Conservation (phyloP, 495 filamentous ascomycete genomes). For the Aspergillus indologenus region DNA sequence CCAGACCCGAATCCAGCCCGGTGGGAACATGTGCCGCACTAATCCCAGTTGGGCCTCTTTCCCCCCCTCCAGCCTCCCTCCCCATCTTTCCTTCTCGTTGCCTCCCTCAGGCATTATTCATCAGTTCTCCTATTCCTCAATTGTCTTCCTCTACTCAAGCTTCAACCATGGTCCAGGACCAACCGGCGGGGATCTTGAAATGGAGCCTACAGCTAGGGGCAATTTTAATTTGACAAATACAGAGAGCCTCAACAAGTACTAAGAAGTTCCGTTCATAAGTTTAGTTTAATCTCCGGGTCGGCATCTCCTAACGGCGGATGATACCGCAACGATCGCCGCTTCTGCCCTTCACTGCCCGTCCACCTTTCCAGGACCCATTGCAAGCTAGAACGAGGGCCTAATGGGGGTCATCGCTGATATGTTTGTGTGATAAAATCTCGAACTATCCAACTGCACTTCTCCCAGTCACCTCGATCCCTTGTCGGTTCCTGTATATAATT, state of each 20-base stretch:
- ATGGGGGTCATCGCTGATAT: background rate
- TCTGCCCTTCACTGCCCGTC: conserved; percentile 2
- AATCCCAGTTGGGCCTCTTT: background rate
- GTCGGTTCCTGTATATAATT: background rate
- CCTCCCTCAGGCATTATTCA: too few species aligned
- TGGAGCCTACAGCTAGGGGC: background rate
- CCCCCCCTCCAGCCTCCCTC: too few species aligned
- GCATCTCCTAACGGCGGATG: conserved; percentile 9
- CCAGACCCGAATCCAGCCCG: too few species aligned
- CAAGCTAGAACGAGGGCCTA: background rate
- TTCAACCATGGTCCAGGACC: background rate
- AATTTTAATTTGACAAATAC: background rate
- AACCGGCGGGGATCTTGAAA: background rate
- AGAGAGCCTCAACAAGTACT: background rate
- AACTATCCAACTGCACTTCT: too few species aligned
- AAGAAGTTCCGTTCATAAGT: background rate
- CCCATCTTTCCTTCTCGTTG: too few species aligned
- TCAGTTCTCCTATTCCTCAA: background rate
- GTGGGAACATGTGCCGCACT: background rate
- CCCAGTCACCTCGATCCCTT: background rate
- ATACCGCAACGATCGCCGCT: conserved; percentile 18
- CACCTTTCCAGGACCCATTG: background rate
- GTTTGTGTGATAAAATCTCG: background rate
- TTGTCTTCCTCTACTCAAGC: background rate
- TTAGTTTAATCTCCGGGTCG: conserved; percentile 6